Conservation (phyloP, 495 filamentous ascomycete species). For the Hypomontagnella monticulosa region DNA sequence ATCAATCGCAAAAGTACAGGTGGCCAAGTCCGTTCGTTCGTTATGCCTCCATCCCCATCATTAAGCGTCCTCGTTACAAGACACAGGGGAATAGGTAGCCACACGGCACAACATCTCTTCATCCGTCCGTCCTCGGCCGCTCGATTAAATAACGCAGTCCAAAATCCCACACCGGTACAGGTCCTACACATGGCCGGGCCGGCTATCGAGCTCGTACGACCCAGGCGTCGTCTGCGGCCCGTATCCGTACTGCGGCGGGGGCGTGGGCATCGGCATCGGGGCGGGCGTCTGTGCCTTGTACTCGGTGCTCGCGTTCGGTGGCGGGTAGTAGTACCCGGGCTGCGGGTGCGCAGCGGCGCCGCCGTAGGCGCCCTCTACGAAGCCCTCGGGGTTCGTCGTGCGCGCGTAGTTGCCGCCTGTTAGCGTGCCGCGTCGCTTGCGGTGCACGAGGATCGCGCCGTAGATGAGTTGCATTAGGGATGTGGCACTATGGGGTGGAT, state of each 20-base stretch:
- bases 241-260: background rate
- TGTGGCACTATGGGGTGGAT: slow-evolving; percentile 18
- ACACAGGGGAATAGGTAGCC: too few species aligned
- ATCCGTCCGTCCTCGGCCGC: background rate
- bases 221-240: background rate
- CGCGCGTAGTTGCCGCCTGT: slow-evolving; percentile 24
- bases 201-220: slow-evolving; percentile 33
- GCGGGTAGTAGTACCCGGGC: slow-evolving; percentile 21
- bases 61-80: too few species aligned
- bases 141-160: background rate
- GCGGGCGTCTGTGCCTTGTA: slow-evolving; percentile 22
- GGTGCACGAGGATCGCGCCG: slow-evolving; percentile 37
- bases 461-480: slow-evolving; percentile 35
- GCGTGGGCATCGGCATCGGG: slow-evolving; percentile 2
- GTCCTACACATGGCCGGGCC: background rate
- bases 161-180: background rate
- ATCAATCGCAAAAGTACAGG: slow-evolving; percentile 10
- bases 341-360: background rate
- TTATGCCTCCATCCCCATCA: background rate
- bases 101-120: too few species aligned
- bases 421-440: slow-evolving; percentile 31
- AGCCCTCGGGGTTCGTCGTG: slow-evolving; percentile 14
- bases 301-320: slow-evolving; percentile 23
- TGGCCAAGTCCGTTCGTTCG: background rate
- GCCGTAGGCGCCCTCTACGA: slow-evolving; percentile 7